Percentiles rank a stretch among this genome's conserved stretches.
Evolutionary conservation across 2,329 filamentous ascomycete species (phyloP).

Genomic region (Colletotrichum trifolii): DNA sequence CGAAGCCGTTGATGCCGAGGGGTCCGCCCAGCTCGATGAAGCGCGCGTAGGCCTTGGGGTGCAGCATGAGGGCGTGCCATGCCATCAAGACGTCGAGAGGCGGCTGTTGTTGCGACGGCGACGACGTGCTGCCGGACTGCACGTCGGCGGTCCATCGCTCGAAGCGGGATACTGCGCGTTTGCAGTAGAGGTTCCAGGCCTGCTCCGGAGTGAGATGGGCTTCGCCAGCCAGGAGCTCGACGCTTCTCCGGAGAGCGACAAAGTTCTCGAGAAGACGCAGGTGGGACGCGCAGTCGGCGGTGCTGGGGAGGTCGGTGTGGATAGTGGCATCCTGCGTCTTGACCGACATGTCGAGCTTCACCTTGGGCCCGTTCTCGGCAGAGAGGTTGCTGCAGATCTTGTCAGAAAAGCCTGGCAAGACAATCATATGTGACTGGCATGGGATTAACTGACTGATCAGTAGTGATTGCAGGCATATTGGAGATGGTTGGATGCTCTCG

Average conservation of each 20-base stretch:
- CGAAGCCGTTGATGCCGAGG: conserved; percentile 21
- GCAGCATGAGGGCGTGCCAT: conserved; percentile 50
- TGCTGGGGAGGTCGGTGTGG: conserved; percentile 35
- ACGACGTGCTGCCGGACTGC: background rate
- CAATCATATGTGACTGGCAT: background rate
- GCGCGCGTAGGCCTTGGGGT: conserved; percentile 40
- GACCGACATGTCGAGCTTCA: background rate
- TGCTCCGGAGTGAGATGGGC: conserved; percentile 14
- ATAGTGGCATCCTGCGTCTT: background rate
- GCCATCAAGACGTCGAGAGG: conserved; percentile 49
- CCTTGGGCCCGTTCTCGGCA: conserved; percentile 15
- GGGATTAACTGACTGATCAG: conserved; percentile 17
- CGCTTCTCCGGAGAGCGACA: conserved; percentile 57
- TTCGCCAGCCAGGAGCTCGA: conserved; percentile 36
- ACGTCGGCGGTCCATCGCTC: conserved; percentile 16
- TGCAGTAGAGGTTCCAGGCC: conserved; percentile 43
- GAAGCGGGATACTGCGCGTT: conserved; percentile 43
- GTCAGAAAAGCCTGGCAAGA: background rate
- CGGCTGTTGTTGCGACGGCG: conserved; percentile 26
- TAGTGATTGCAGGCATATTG: conserved; percentile 28
- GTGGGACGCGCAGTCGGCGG: conserved; percentile 61
- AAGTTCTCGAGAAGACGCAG: conserved; percentile 70
- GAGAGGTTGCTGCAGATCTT: background rate
- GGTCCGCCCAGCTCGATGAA: conserved; percentile 24
- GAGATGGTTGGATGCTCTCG: conserved; percentile 8